Evolutionary conservation across 805 yeast species (phyloP), one percentile per base, ranked within the genome.

Genomic region (Pichia scutulata): DNA sequence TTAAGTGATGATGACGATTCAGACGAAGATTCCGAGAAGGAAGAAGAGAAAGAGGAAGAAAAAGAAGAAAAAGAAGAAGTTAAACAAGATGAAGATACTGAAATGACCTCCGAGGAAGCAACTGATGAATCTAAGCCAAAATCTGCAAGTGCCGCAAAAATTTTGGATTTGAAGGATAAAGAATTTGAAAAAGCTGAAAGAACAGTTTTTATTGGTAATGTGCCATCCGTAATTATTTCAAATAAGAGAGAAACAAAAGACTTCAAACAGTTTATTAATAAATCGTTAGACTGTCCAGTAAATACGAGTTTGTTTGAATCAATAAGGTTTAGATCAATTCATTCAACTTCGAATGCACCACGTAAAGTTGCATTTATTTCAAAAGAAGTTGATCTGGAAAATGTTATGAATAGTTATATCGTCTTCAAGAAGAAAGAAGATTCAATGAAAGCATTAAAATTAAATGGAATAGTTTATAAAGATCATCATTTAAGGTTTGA

Each of bases 341-440:
- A 96, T 2, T 88, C 90, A 56, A 81, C 84, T 49, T 95, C 89
- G 62, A 82, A 86, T 33, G 73, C 89, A 46, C 98, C 98, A 49
- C 79, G 97, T 64, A 92, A 89, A 62, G 89, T 87, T 37, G 98
- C 99, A 0, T 89, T 83, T 63, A 84, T 86, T 53, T 78, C 82
- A 60, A 88, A 87, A 62, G 80, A 83, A 54, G 73, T 90, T 52
- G 92, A 90, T 63, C 78, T 93, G 2, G 75, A 81, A 26, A 92
- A 87, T 48, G 80, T 95, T 1, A 77, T 90, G 43, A 93, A 93
- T 66, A 89, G 96, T 16, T 93, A 93, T 63, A 74, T 92, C 44
- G 98, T 93, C 4, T 92, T 77, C 70, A 74, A 75, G 49, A 74
- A 74, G 23, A 78, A 77, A 57, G 71, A 68, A 40, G 68, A 73